Base-by-base conservation (phyloP, 495 filamentous ascomycete species). In the Cercophora sp. region DNA sequence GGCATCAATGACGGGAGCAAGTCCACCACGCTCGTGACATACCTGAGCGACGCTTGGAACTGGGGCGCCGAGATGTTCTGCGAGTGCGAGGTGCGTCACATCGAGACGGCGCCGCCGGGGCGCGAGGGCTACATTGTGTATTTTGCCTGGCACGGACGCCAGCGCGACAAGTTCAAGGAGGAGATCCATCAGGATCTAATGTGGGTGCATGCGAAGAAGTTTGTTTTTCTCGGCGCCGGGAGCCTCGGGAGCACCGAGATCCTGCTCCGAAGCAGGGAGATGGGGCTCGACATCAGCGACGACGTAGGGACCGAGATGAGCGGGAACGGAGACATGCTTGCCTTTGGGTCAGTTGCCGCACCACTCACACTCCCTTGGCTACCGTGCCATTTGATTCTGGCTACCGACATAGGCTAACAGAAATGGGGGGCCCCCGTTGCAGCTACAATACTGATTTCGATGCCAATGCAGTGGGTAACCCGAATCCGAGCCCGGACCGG, bases 1-100 rank as follows among this genome's bases (percentile, higher is more conserved):
- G 84, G 84, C 3, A 59, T 86, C 46, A 86, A 87, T 55, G 85
- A 87, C 58, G 82, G 82, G 3, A 83, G 78, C 24, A 88, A 88
- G 63, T 82, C 73, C 19, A 82, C 77, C 11, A 81, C 80, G 2
- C 68, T 85, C 3, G 80, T 85, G 35, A 88, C 80, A 2, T 87
- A 86, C 55, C 65, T 87, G 5, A 71, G 78, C n/a, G 85, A 88
- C 64, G 82, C 85, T 20, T 87, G 84, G 85, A 85, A 87, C 62
- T 85, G 83, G 81, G 85, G 82, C 18, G 82, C 85, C 26, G 83
- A 88, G 58, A 80, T 87, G 58, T 88, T 88, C 58, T 87, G 84
- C 57, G 76, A 85, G 56, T 85, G 82, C 51, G 84, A 86, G 64
- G 83, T 87, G 27, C 72, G 81, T 48, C 81, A 86, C 56, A 72